A percentile compares a stretch with the other conserved stretches of the same genome.
Conservation (phyloP, 2,329 filamentous ascomycete species). For the Thermoascus crustaceus region DNA sequence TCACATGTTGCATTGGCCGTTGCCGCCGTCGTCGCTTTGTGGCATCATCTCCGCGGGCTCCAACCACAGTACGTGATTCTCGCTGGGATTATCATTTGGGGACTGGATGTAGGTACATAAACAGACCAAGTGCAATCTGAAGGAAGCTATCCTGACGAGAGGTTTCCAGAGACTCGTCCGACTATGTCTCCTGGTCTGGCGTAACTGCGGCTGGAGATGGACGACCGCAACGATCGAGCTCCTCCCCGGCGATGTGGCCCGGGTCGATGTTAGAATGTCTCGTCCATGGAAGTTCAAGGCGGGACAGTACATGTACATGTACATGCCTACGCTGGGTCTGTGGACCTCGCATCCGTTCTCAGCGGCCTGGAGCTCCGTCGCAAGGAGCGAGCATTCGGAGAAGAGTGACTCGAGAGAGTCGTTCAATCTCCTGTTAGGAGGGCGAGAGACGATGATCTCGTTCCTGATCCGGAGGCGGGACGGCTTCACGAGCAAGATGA, state of each 20-base stretch:
- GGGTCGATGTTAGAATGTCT: constrained; percentile 30
- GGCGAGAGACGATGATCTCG: constrained; percentile 22
- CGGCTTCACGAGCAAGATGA: constrained; percentile 25
- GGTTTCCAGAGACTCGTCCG: constrained; percentile 35
- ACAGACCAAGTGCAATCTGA: constrained; percentile 11
- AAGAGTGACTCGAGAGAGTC: constrained; percentile 25
- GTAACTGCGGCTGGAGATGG: constrained; percentile 40
- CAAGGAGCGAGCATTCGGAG: constrained; percentile 13
- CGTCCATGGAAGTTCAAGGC: constrained; percentile 28
- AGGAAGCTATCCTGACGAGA: constrained; percentile 14
- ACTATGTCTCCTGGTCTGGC: constrained; percentile 40
- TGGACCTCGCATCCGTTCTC: constrained; percentile 39
- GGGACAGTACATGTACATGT: constrained; percentile 49
- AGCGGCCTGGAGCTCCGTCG: constrained; percentile 34
- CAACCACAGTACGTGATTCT: constrained; percentile 23
- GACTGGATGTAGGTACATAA: constrained; percentile 22
- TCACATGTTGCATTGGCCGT: constrained; percentile 34
- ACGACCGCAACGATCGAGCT: constrained; percentile 48
- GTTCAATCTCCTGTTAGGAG: constrained; percentile 18
- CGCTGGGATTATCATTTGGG: constrained; percentile 26
- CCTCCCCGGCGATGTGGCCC: constrained; percentile 47
- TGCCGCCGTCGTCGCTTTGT: constrained; percentile 30
- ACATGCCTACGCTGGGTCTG: constrained; percentile 40
- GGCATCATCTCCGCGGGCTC: constrained; percentile 26
- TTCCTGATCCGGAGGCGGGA: constrained; percentile 26